phyloP scores from a whole-genome alignment of 495 filamentous ascomycete species.

The Tetracladium marchalianum region DNA sequence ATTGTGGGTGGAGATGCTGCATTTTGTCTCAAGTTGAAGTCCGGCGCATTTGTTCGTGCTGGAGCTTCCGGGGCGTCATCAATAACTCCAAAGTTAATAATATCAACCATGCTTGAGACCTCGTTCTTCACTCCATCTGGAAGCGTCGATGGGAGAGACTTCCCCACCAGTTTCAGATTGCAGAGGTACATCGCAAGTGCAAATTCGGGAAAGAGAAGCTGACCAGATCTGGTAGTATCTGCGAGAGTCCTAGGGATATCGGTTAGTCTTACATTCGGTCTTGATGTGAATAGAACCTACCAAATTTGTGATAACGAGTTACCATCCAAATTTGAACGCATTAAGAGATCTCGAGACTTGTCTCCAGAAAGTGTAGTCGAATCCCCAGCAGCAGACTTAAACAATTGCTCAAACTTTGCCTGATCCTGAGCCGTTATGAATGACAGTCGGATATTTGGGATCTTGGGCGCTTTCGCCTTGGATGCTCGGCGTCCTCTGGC shows the following conservation, averaged over 20 bases:
- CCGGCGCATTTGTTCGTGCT: constrained; percentile 61
- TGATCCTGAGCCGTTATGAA: constrained; percentile 96
- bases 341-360: constrained; percentile 76
- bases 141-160: constrained; percentile 59
- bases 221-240: constrained; percentile 93
- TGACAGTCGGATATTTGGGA: constrained; percentile 90
- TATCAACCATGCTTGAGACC: constrained; percentile 99
- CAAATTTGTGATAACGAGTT: constrained; percentile 80
- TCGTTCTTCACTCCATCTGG: constrained; percentile 90
- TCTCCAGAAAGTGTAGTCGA: constrained; percentile 84
- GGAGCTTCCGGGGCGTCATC: constrained; percentile 52
- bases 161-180: constrained; percentile 83
- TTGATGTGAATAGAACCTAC: constrained; percentile 30
- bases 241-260: constrained; percentile 64
- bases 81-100: constrained; percentile 88
- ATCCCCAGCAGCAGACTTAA: constrained; percentile 89
- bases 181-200: constrained; percentile 98
- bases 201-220: constrained; percentile 96
- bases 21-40: constrained; percentile 61
- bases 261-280: neutral
- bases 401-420: constrained; percentile 94
- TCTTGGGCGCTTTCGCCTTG: constrained; percentile 45
- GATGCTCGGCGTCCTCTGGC: constrained; percentile 36
- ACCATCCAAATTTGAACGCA: constrained; percentile 79
- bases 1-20: constrained; percentile 60